These are phyloP conservation scores for Plantago coronopus DNA, from an alignment of 305 asterid genomes.

Conservation along the genomic window DNA sequence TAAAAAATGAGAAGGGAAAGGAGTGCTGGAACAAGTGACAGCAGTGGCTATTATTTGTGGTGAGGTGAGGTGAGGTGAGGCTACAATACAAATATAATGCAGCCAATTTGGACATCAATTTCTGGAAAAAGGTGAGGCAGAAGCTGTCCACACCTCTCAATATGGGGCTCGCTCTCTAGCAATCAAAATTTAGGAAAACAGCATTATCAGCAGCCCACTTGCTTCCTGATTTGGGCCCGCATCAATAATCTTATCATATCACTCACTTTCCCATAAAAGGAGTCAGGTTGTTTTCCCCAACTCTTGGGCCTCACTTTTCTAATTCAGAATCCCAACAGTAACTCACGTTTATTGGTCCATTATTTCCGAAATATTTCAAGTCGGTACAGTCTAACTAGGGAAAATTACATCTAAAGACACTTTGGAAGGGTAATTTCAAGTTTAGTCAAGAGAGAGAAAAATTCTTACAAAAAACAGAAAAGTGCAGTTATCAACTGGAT, in stretches of 20 bases:
- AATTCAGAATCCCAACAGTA: neutral
- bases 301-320: neutral
- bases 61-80: conserved; percentile 1
- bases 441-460: too few species aligned
- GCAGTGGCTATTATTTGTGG: neutral
- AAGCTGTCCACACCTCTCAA: neutral
- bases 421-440: too few species aligned
- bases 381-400: too few species aligned
- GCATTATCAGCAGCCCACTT: conserved; percentile 10
- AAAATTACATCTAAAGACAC: too few species aligned
- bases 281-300: conserved; percentile 13
- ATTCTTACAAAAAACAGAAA: too few species aligned
- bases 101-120: conserved; percentile 1
- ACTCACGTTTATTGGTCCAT: neutral
- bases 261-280: conserved; percentile 1
- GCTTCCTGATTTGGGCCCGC: conserved; percentile 5
- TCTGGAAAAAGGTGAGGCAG: conserved; percentile 4
- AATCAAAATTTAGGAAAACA: neutral
- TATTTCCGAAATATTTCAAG: neutral
- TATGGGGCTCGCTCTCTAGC: neutral
- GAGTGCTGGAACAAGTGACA: neutral
- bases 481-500: too few species aligned
- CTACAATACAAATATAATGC: too few species aligned
- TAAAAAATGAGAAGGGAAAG: too few species aligned
- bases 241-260: neutral